Percentiles rank a stretch among this genome's conserved stretches.
Evolutionary conservation across 192 early-diverging fungal species (phyloP).

Genomic region (Backusella macrospora): DNA sequence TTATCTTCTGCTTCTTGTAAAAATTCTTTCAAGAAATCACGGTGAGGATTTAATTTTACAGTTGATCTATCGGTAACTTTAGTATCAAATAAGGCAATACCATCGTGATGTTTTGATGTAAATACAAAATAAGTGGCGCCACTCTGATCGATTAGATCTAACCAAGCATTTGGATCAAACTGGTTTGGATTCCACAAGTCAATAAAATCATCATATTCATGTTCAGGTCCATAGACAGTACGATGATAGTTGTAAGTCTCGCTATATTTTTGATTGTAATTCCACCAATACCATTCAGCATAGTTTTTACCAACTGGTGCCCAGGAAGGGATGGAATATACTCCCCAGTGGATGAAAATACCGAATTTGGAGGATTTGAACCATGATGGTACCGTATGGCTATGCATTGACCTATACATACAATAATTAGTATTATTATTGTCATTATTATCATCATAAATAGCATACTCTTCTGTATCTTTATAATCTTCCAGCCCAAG

Average conservation of each 20-base stretch:
- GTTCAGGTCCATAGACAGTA: constrained; percentile 5
- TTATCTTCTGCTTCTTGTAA: constrained; percentile 2
- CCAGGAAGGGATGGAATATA: constrained; percentile 32
- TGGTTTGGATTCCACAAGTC: constrained; percentile 14
- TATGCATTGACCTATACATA: constrained; percentile 3
- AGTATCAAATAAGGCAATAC: constrained; percentile 30
- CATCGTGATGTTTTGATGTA: constrained; percentile 37
- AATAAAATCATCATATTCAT: constrained; percentile 33
- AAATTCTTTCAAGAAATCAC: constrained; percentile 33
- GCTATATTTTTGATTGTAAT: constrained; percentile 15
- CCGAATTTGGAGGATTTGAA: constrained; percentile 32
- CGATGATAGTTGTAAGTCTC: constrained; percentile 25
- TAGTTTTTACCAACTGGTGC: constrained; percentile 26
- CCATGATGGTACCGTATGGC: constrained; percentile 27
- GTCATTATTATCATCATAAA: not conserved
- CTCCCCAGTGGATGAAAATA: constrained; percentile 38
- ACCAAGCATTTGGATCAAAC: constrained; percentile 26
- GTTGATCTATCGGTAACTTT: constrained; percentile 24
- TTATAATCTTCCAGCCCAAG: constrained; percentile 2
- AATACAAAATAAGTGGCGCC: constrained; percentile 35
- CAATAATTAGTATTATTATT: not conserved
- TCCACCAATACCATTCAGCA: constrained; percentile 38
- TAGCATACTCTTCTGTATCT: not conserved
- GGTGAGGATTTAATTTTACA: constrained; percentile 17
- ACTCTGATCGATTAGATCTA: constrained; percentile 21